phyloP scores from a whole-genome alignment of 805 yeast species.

The Nakazawaea ernobii region DNA sequence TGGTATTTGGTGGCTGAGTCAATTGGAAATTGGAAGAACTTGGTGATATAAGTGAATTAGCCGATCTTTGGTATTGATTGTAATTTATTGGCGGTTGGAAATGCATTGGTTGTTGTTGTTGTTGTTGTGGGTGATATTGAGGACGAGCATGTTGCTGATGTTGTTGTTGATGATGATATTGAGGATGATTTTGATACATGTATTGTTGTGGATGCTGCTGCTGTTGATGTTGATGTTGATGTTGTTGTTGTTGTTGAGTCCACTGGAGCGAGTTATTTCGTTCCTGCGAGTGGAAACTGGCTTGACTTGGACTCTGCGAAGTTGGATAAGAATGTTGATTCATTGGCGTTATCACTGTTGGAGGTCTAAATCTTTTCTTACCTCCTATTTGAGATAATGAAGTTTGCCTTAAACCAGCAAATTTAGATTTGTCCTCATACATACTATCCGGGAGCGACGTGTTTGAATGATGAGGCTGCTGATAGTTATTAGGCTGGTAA shows the following conservation, averaged over 20 bases:
- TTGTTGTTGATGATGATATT: conserved; percentile 1
- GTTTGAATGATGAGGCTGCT: neutral
- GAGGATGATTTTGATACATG: conserved; percentile 1
- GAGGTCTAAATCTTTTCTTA: conserved; percentile 10
- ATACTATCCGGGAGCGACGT: neutral
- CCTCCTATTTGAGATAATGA: conserved; percentile 8
- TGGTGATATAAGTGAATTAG: neutral
- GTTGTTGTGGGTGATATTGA: neutral
- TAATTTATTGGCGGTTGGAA: conserved; percentile 9
- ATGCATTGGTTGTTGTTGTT: neutral
- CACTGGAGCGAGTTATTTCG: neutral
- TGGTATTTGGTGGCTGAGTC: neutral
- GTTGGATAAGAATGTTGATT: neutral
- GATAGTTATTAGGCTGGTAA: neutral
- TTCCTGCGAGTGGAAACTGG: conserved; percentile 7
- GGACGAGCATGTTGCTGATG: neutral
- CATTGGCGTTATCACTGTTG: conserved; percentile 6
- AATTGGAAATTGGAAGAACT: neutral
- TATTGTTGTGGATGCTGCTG: neutral
- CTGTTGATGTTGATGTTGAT: conserved; percentile 2
- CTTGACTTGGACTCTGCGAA: conserved; percentile 3
- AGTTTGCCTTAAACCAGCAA: conserved; percentile 10
- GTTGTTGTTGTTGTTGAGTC: conserved; percentile 2
- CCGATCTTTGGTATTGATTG: conserved; percentile 3
- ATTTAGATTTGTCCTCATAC: conserved; percentile 9